Base-by-base conservation (phyloP, 768 basidiomycete genomes). In the Lentinula aciculospora region DNA sequence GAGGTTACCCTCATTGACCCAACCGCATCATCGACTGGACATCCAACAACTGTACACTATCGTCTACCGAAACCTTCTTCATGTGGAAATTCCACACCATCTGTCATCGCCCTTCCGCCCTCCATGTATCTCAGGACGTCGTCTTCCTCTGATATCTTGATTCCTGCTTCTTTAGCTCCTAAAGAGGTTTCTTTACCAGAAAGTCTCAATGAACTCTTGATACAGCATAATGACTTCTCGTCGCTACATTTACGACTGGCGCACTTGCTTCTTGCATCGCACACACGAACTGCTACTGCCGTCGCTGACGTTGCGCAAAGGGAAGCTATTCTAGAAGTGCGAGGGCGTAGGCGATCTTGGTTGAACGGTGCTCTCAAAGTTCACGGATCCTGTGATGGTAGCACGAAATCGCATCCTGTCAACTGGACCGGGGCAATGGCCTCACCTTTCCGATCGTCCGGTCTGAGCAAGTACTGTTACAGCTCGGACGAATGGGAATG, bases 341-440 rank as follows among this genome's bases (percentile, higher is more conserved):
- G 79, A 60, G 80, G 81, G 32, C 76, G 81, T 37, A 76, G 88
- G 29, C 75, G 86, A 9, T 88, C 88, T 6, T 90, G 88, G 88
- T 74, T 81, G 55, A 81, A 81, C 60, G 36, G 44, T 31, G 15
- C 9, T 32, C 49, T 51, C 39, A 37, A 37, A 31, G 23, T 9
- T 13, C 32, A 34, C 17, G 9, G 17, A 7, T 17, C 17, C 25
- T 47, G 12, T 2, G 15, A n/a, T 17, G 5, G 32, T 8, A 21
- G 5, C 37, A 44, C 28, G 32, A 27, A 46, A n/a, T 9, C 15
- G n/a, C 12, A 40, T 23, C 17, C 34, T 6, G 36, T n/a, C 28
- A 29, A 10, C 32, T 44, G 54, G 40, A 31, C 29, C 15, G 53
- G 53, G 8, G 56, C 56, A 32, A 37, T 57, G 46, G 44, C n/a